Conservation (phyloP, 805 yeast species). For the Nakazawaea molendinolei region DNA sequence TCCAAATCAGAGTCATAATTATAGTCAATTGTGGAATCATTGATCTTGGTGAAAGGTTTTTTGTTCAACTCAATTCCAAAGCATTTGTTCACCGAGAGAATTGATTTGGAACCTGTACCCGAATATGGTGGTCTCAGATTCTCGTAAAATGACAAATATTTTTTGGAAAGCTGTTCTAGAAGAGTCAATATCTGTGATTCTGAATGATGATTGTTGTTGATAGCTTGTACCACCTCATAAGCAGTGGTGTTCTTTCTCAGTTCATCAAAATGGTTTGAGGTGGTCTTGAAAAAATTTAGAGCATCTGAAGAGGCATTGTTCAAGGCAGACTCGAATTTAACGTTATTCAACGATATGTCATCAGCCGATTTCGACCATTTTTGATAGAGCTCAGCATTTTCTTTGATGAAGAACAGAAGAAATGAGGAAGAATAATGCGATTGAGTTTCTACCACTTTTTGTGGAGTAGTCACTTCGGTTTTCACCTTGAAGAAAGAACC, state of each 20-base stretch:
- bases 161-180: slow-evolving; percentile 27
- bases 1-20: slow-evolving; percentile 29
- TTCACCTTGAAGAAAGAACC: slow-evolving; percentile 27
- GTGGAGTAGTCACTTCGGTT: not conserved
- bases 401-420: slow-evolving; percentile 6
- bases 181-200: slow-evolving; percentile 25
- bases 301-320: not conserved
- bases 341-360: slow-evolving; percentile 1
- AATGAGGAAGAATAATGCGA: slow-evolving; percentile 1
- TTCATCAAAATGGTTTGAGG: not conserved
- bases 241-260: slow-evolving; percentile 18
- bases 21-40: slow-evolving; percentile 25
- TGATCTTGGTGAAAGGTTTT: slow-evolving; percentile 17
- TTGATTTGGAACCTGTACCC: slow-evolving; percentile 25
- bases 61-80: slow-evolving; percentile 18
- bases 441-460: not conserved
- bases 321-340: slow-evolving; percentile 5
- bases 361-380: not conserved
- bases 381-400: slow-evolving; percentile 6
- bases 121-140: slow-evolving; percentile 30
- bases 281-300: not conserved
- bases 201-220: slow-evolving; percentile 22
- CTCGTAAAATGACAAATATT: slow-evolving; percentile 31
- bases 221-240: slow-evolving; percentile 23
- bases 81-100: slow-evolving; percentile 22